Percentiles rank a stretch among this genome's conserved stretches.
Conservation (phyloP, 225 moss, liverwort and hornwort genomes). For the Asterella californica region DNA sequence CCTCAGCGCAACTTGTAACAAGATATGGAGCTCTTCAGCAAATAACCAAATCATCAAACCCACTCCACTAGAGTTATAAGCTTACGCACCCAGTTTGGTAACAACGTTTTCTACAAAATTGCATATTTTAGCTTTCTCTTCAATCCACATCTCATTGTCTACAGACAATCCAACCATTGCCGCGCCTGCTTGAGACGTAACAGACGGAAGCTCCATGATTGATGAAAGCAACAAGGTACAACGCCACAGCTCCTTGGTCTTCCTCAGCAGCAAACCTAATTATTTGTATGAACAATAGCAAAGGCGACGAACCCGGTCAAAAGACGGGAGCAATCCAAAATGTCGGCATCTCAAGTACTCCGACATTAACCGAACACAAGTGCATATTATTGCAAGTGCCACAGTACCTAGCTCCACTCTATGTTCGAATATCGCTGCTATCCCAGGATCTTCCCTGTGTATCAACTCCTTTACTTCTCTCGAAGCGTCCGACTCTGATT, state of each 20-base stretch:
- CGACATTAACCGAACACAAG: not conserved
- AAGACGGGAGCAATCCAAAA: not conserved
- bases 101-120: constrained; percentile 53
- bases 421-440: constrained; percentile 6
- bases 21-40: not conserved
- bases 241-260: constrained; percentile 65
- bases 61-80: not conserved
- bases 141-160: constrained; percentile 37
- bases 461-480: constrained; percentile 8
- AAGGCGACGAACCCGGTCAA: not conserved
- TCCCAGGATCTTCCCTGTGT: constrained; percentile 18
- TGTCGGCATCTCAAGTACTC: not conserved
- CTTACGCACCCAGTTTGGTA: constrained; percentile 54
- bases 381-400: not conserved
- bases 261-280: constrained; percentile 65
- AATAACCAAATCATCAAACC: not conserved
- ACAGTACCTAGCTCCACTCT: constrained; percentile 41
- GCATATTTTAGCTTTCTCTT: constrained; percentile 51
- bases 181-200: constrained; percentile 27
- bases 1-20: not conserved
- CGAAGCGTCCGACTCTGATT: constrained; percentile 2
- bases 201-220: constrained; percentile 46
- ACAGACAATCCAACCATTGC: constrained; percentile 25
- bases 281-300: not conserved
- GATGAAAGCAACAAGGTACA: constrained; percentile 66